Percentiles rank a stretch among this genome's conserved stretches.
These are phyloP conservation scores for Gossypium raimondii DNA, from an alignment of 345 rosid species.

Conservation along the genomic window DNA sequence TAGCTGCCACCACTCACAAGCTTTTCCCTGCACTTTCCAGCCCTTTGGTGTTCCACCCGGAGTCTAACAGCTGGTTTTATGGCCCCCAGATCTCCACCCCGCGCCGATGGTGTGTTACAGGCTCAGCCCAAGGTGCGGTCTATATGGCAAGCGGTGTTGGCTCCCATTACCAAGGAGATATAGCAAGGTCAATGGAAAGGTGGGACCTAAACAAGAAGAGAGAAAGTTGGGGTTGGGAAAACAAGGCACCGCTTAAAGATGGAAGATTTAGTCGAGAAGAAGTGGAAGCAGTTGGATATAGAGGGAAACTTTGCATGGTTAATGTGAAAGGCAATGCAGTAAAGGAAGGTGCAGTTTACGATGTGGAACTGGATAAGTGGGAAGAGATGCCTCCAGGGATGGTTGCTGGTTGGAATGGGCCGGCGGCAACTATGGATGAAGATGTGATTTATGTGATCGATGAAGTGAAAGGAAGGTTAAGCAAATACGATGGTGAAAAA, in stretches of 20 bases:
- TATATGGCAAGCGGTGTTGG: conserved; percentile 49
- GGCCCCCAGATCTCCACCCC: conserved; percentile 37
- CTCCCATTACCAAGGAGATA: conserved; percentile 24
- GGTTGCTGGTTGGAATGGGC: conserved; percentile 56
- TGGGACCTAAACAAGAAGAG: conserved; percentile 26
- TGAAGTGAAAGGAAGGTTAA: conserved; percentile 34
- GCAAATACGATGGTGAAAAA: conserved; percentile 28
- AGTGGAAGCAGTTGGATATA: conserved; percentile 44
- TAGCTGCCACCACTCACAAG: conserved; percentile 36
- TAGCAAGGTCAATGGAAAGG: conserved; percentile 43
- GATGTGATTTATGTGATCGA: conserved; percentile 45
- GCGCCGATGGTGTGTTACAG: conserved; percentile 51
- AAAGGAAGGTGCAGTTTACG: conserved; percentile 46
- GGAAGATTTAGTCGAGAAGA: conserved; percentile 53
- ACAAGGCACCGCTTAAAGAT: conserved; percentile 35
- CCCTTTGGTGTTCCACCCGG: conserved; percentile 44
- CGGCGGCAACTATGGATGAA: conserved; percentile 40
- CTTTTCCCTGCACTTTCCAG: conserved; percentile 46
- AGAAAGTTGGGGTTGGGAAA: conserved; percentile 33
- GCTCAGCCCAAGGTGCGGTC: conserved; percentile 30
- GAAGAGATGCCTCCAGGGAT: conserved; percentile 43
- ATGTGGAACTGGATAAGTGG: conserved; percentile 36
- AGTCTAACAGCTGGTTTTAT: conserved; percentile 26
- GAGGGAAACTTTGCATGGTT: conserved; percentile 49
- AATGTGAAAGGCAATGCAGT: conserved; percentile 44